Conservation (phyloP, 2,329 filamentous ascomycete species). For the Waltergamsia citrina region DNA sequence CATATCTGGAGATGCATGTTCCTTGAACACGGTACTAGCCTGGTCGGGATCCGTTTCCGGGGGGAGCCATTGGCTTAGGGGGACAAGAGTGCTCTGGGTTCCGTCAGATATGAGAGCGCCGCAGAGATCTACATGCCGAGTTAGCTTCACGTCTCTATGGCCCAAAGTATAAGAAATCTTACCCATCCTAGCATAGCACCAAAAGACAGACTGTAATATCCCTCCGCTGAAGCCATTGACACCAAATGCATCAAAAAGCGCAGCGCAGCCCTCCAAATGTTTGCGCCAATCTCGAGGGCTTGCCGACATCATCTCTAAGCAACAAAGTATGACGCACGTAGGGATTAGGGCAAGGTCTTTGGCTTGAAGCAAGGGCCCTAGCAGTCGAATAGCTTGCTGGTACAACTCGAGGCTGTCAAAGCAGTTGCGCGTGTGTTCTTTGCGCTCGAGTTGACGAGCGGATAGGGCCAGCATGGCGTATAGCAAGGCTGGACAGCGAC, state of each 20-base stretch:
- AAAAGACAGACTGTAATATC: slow-evolving; percentile 44
- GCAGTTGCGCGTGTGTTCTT: slow-evolving; percentile 28
- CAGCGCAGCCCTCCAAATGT: slow-evolving; percentile 48
- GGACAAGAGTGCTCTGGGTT: slow-evolving; percentile 40
- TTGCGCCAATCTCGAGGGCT: slow-evolving; percentile 38
- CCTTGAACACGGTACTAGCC: slow-evolving; percentile 23
- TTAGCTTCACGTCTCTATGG: no score
- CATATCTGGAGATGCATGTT: slow-evolving; percentile 32
- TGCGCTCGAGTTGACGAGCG: slow-evolving; percentile 43
- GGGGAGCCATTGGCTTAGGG: slow-evolving; percentile 35
- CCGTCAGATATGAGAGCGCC: slow-evolving; percentile 45
- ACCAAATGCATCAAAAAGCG: slow-evolving; percentile 40
- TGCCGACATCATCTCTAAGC: slow-evolving; percentile 32
- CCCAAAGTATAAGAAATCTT: slow-evolving; percentile 8
- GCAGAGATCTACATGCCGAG: slow-evolving; percentile 33
- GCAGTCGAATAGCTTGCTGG: slow-evolving; percentile 39
- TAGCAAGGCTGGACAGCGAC: slow-evolving; percentile 31
- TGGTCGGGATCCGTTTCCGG: slow-evolving; percentile 23
- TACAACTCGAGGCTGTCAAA: slow-evolving; percentile 46
- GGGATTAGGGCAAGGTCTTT: slow-evolving; percentile 22
- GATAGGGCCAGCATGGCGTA: slow-evolving; percentile 45
- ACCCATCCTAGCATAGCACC: slow-evolving; percentile 51
- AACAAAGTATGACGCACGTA: slow-evolving; percentile 28
- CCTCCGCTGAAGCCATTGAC: slow-evolving; percentile 45
- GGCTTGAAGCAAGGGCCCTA: slow-evolving; percentile 22